These are phyloP conservation scores for Candida sanyaensis DNA, from an alignment of 1,139 yeast genomes.

Conservation along the genomic window DNA sequence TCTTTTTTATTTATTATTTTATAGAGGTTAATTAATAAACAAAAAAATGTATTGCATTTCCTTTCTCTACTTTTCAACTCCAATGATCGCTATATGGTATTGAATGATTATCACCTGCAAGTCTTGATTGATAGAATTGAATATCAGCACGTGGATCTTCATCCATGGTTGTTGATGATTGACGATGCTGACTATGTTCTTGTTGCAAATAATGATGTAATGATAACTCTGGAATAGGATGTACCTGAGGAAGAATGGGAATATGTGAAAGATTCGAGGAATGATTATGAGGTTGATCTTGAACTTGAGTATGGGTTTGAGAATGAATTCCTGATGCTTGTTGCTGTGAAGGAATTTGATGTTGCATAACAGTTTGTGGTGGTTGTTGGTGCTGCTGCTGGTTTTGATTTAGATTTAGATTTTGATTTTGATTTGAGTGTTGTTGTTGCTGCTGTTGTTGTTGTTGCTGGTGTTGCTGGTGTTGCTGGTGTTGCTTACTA, in stretches of 20 bases:
- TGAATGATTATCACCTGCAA: slow-evolving; percentile 2
- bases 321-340: neutral
- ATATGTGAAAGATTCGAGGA: neutral
- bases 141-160: slow-evolving; percentile 1
- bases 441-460: too few species aligned
- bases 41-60: too few species aligned
- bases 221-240: neutral
- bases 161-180: neutral
- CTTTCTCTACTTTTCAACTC: slow-evolving; percentile 6
- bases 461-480: slow-evolving; percentile 3
- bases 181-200: neutral
- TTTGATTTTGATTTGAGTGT: neutral
- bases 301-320: neutral
- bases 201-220: neutral
- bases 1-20: slow-evolving; percentile 1
- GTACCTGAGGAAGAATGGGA: neutral
- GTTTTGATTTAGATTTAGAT: too few species aligned
- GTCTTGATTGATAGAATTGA: neutral
- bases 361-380: neutral
- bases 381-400: slow-evolving; percentile 6
- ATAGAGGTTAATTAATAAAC: slow-evolving; percentile 1
- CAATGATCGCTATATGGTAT: slow-evolving; percentile 10
- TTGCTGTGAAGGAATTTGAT: too few species aligned
- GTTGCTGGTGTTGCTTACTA: slow-evolving; percentile 5
- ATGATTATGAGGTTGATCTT: neutral